phyloP scores from a whole-genome alignment of 805 yeast genomes.

The Kuraishia ogatae region DNA sequence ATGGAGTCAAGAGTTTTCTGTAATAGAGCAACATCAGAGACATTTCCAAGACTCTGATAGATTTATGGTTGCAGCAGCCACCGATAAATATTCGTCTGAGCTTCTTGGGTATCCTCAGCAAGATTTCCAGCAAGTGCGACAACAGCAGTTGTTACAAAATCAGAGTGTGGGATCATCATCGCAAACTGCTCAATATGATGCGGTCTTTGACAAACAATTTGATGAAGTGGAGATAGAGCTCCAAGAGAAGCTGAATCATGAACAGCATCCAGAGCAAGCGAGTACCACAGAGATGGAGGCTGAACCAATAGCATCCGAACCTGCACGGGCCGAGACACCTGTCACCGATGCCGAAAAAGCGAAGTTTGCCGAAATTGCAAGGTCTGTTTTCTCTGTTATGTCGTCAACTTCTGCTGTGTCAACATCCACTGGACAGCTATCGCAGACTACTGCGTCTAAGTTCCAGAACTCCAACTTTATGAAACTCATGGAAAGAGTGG shows the following conservation, averaged over 20 bases:
- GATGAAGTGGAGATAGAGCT: slow-evolving; percentile 18
- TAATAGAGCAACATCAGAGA: slow-evolving; percentile 1
- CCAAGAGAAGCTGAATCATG: slow-evolving; percentile 2
- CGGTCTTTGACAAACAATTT: slow-evolving; percentile 13
- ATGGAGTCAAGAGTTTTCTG: slow-evolving; percentile 2
- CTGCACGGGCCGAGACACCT: neutral
- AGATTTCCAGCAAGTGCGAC: neutral
- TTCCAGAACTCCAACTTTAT: slow-evolving; percentile 31
- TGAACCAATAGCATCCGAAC: slow-evolving; percentile 1
- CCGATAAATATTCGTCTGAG: neutral
- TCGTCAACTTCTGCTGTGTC: slow-evolving; percentile 14
- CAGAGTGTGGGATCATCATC: neutral
- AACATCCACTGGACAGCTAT: slow-evolving; percentile 8
- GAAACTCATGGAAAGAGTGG: slow-evolving; percentile 30
- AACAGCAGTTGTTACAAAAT: neutral
- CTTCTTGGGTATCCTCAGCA: neutral
- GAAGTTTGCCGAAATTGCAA: slow-evolving; percentile 30
- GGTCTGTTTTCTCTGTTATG: slow-evolving; percentile 29
- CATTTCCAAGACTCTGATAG: slow-evolving; percentile 3
- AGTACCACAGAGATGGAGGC: neutral
- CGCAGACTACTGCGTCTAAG: slow-evolving; percentile 23
- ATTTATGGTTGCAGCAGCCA: neutral
- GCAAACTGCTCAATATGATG: neutral
- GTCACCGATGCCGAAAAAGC: slow-evolving; percentile 20
- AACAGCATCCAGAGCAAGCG: slow-evolving; percentile 6